phyloP scores from a whole-genome alignment of 306 rosid genomes.

The Lupinus albus region DNA sequence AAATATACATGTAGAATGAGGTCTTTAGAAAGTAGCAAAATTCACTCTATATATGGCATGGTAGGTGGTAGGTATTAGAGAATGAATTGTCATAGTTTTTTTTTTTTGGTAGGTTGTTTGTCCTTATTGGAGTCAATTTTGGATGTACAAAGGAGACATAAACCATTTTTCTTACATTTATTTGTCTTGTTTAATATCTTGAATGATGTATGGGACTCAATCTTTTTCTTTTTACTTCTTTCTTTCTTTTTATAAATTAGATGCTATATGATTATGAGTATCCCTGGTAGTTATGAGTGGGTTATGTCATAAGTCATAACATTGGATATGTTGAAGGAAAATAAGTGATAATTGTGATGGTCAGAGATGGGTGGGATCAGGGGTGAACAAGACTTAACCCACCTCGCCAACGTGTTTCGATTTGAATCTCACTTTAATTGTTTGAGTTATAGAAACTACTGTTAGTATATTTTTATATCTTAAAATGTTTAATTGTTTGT shows the following conservation, averaged over 20 bases:
- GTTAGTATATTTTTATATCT: no score
- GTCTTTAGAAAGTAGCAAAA: conserved; percentile 20
- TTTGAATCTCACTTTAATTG: no score
- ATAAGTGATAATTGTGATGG: no score
- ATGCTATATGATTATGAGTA: no score
- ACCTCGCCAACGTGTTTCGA: no score
- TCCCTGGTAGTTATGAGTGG: no score
- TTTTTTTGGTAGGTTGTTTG: neutral
- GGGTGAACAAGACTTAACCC: no score
- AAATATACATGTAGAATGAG: conserved; percentile 32
- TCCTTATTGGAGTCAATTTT: conserved; percentile 28
- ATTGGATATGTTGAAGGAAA: no score
- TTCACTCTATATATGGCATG: conserved; percentile 17
- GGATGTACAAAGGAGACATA: conserved; percentile 50
- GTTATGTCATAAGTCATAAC: no score
- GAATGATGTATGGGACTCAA: neutral
- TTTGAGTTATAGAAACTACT: no score
- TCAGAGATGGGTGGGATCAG: no score
- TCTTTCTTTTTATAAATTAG: neutral
- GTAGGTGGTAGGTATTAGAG: conserved; percentile 28
- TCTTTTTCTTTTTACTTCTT: neutral
- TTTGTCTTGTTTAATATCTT: conserved; percentile 2
- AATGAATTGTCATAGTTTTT: neutral
- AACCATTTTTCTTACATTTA: conserved; percentile 5
- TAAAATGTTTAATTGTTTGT: no score